These are phyloP conservation scores for Acarospora socialis DNA, from an alignment of 2,329 filamentous ascomycete species.

Conservation along the genomic window DNA sequence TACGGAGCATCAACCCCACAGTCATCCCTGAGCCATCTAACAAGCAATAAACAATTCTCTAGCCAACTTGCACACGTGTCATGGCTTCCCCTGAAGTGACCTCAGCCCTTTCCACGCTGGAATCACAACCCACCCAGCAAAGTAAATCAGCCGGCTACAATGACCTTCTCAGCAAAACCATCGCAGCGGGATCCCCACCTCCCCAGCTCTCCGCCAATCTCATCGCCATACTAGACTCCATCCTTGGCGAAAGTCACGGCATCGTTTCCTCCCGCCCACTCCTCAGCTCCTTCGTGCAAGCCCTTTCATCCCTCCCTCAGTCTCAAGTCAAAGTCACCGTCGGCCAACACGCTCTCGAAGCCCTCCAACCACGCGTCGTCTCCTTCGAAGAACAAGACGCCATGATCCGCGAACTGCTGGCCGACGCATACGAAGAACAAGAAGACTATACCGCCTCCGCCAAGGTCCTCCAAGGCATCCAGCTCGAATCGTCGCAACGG, in stretches of 20 bases:
- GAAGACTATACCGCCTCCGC: constrained; percentile 74
- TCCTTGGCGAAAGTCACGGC: constrained; percentile 55
- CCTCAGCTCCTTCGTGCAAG: constrained; percentile 49
- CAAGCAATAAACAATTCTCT: background rate
- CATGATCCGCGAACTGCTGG: constrained; percentile 63
- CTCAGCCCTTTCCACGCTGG: constrained; percentile 35
- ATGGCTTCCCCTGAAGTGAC: constrained; percentile 39
- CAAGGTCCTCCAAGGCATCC: constrained; percentile 64
- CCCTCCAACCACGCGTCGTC: constrained; percentile 51
- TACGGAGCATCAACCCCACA: no score
- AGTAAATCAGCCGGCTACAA: constrained; percentile 44
- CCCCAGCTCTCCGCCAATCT: constrained; percentile 44
- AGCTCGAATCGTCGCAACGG: constrained; percentile 78
- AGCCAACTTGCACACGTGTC: constrained; percentile 1
- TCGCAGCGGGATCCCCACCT: constrained; percentile 29
- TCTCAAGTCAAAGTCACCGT: constrained; percentile 59
- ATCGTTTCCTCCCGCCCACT: constrained; percentile 63
- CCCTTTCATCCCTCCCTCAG: constrained; percentile 47
- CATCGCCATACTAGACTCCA: constrained; percentile 52
- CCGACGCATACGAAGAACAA: constrained; percentile 65
- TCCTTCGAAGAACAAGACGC: constrained; percentile 79
- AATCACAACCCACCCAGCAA: constrained; percentile 31
- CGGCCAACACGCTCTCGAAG: constrained; percentile 55
- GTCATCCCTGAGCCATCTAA: background rate
- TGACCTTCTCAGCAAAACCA: constrained; percentile 42